phyloP scores from a whole-genome alignment of 148 eudicot genomes.

The Suaeda aralocaspica region DNA sequence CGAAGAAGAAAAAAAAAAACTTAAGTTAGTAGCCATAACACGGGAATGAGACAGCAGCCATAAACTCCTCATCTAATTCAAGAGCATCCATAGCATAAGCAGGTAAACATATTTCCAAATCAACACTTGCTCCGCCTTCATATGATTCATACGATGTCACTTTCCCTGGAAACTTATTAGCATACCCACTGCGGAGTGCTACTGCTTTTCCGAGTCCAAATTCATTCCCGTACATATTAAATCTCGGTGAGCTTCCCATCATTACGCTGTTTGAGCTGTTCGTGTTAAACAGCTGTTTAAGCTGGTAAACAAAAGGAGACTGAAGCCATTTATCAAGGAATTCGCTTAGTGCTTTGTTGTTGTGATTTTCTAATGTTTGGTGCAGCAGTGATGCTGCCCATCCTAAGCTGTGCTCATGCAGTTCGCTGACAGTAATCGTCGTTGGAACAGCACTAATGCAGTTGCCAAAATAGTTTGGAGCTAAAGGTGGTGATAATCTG shows the following conservation, averaged over 20 bases:
- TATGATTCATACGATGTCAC: neutral
- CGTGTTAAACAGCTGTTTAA: neutral
- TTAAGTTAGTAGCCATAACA: neutral
- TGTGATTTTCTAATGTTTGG: constrained; percentile 2
- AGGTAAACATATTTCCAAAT: neutral
- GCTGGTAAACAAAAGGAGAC: constrained; percentile 8
- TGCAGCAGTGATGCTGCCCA: constrained; percentile 20
- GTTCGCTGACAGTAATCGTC: neutral
- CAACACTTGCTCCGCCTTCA: neutral
- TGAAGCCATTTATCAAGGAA: neutral
- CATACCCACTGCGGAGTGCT: constrained; percentile 2
- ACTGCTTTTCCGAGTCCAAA: constrained; percentile 24
- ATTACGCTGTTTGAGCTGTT: neutral
- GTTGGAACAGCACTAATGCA: constrained; percentile 32
- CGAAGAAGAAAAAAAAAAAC: too few relatives aligned
- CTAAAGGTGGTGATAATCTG: constrained; percentile 50
- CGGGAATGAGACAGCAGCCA: neutral
- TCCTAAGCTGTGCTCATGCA: constrained; percentile 1
- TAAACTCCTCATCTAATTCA: neutral
- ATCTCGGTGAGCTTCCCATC: constrained; percentile 18
- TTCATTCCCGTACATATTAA: constrained; percentile 22
- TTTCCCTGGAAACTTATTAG: neutral
- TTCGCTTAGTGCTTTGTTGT: neutral
- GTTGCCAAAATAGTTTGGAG: constrained; percentile 61
- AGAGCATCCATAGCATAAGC: neutral